Percentiles rank a stretch among this genome's conserved stretches.
Conservation (phyloP, 1,139 yeast genomes). For the Protomyces arabidopsidicola region DNA sequence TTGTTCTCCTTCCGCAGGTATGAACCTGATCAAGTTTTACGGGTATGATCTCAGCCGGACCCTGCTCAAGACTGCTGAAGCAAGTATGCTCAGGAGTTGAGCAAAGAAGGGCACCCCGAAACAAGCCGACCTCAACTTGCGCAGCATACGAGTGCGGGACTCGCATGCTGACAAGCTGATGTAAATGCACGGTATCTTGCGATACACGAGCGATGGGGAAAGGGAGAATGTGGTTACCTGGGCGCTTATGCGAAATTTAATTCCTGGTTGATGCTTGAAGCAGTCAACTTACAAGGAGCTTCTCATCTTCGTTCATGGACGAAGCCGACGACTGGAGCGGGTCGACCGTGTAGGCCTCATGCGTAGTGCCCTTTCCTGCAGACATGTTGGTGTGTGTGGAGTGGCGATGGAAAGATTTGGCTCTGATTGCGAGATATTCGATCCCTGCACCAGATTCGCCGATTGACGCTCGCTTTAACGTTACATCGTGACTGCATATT, state of each 20-base stretch:
- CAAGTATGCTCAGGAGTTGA: neutral
- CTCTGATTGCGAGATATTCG: too few species aligned
- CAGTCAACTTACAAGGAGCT: constrained; percentile 24
- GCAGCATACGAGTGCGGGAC: neutral
- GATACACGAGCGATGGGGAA: neutral
- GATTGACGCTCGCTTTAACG: too few species aligned
- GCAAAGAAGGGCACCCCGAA: constrained; percentile 7
- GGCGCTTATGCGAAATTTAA: neutral
- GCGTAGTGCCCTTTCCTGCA: neutral
- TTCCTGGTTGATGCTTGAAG: constrained; percentile 8
- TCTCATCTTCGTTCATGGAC: constrained; percentile 21
- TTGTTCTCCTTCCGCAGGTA: constrained; percentile 29
- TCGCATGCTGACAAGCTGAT: neutral
- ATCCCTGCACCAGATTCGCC: too few species aligned
- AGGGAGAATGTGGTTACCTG: constrained; percentile 17
- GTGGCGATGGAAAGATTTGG: too few species aligned
- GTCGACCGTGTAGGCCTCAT: neutral
- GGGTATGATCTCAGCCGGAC: constrained; percentile 27
- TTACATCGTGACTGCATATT: too few species aligned
- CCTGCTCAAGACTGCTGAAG: neutral
- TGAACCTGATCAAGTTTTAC: constrained; percentile 27
- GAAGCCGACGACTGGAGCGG: constrained; percentile 10
- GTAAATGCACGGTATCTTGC: neutral
- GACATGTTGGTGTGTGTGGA: neutral
- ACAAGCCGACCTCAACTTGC: constrained; percentile 19